Evolutionary conservation across 495 filamentous ascomycete species (phyloP).

Genomic region (Alectoria sarmentosa): DNA sequence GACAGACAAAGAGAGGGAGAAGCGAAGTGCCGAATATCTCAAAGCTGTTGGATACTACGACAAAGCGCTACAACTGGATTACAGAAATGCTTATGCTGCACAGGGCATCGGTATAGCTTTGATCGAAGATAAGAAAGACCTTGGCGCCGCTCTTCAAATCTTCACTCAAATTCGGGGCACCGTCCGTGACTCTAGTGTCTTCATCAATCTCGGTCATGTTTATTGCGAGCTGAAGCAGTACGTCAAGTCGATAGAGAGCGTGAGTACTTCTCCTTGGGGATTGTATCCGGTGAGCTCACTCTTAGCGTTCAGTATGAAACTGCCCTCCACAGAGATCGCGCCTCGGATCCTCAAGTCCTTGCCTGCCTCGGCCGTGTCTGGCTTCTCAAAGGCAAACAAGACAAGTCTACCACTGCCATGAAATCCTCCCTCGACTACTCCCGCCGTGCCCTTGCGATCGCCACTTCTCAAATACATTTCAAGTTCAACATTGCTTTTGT

Average conservation of each 20-base stretch:
- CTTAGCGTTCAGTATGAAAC: slow-evolving; percentile 59
- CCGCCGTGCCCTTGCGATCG: slow-evolving; percentile 68
- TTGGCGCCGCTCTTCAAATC: slow-evolving; percentile 69
- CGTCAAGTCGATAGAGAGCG: slow-evolving; percentile 75
- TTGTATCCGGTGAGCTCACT: neutral
- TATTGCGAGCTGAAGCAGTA: slow-evolving; percentile 86
- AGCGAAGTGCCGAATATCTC: slow-evolving; percentile 75
- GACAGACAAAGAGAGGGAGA: slow-evolving; percentile 81
- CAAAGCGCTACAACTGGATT: slow-evolving; percentile 87
- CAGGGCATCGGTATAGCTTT: slow-evolving; percentile 93
- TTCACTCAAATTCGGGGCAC: slow-evolving; percentile 85
- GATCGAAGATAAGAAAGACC: slow-evolving; percentile 86
- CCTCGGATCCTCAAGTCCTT: slow-evolving; percentile 71
- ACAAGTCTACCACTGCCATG: slow-evolving; percentile 71
- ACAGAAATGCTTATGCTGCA: slow-evolving; percentile 89
- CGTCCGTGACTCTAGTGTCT: slow-evolving; percentile 76
- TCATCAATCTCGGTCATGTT: slow-evolving; percentile 87
- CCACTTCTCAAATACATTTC: slow-evolving; percentile 79
- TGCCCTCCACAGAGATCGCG: slow-evolving; percentile 76
- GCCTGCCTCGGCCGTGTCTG: slow-evolving; percentile 93
- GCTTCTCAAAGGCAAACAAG: slow-evolving; percentile 76
- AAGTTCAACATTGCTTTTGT: slow-evolving; percentile 98
- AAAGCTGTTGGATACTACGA: slow-evolving; percentile 97
- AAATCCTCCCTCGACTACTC: slow-evolving; percentile 84
- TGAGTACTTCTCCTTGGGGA: slow-evolving; percentile 29